phyloP scores from a whole-genome alignment of 2,329 filamentous ascomycete species.

The Coniella lustricola region DNA sequence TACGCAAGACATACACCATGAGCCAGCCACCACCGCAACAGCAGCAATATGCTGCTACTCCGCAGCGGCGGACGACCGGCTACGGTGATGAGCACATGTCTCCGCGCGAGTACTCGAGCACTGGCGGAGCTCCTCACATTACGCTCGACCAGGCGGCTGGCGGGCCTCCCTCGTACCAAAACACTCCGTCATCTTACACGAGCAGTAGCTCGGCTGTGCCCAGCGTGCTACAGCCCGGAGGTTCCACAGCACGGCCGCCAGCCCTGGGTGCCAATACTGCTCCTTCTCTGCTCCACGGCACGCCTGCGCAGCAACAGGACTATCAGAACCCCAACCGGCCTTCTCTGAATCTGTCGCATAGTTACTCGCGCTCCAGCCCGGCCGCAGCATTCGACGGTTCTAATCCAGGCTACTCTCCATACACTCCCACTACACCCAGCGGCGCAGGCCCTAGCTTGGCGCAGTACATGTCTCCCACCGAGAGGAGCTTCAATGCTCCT shows the following conservation, averaged over 20 bases:
- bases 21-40: constrained; percentile 31
- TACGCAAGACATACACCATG: constrained; percentile 22
- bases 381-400: constrained; percentile 46
- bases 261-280: constrained; percentile 37
- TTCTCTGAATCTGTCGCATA: constrained; percentile 58
- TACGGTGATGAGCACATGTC: constrained; percentile 38
- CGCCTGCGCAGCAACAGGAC: constrained; percentile 43
- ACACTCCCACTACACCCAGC: constrained; percentile 59
- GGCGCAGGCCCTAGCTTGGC: constrained; percentile 42
- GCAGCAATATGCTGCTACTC: constrained; percentile 25
- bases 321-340: constrained; percentile 61
- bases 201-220: constrained; percentile 37
- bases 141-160: constrained; percentile 40
- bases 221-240: constrained; percentile 52
- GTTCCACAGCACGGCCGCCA: constrained; percentile 22
- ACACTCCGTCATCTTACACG: constrained; percentile 16
- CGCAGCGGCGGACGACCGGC: constrained; percentile 30
- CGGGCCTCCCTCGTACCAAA: constrained; percentile 33
- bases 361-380: constrained; percentile 81
- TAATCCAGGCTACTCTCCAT: constrained; percentile 41
- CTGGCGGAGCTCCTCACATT: constrained; percentile 38
- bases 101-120: constrained; percentile 38
- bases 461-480: constrained; percentile 58
- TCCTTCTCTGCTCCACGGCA: constrained; percentile 38
- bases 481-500: constrained; percentile 48